A percentile compares a stretch with the other conserved stretches of the same genome.
phyloP scores from a whole-genome alignment of 331 rosid species.

The Quercus lobata region DNA sequence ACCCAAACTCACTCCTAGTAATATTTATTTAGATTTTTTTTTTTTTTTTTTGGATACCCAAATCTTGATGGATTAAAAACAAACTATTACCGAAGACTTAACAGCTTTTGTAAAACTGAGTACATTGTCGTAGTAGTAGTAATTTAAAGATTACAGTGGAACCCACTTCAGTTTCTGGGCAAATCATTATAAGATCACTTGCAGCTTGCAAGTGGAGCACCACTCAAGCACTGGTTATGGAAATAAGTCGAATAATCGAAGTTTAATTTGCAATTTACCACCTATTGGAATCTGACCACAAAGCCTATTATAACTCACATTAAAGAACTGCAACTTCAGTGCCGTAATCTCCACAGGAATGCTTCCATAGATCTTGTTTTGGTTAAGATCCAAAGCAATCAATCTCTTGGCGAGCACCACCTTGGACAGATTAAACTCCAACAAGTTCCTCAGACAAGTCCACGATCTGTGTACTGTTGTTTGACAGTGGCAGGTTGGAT shows the following conservation, averaged over 20 bases:
- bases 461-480: slow-evolving; percentile 34
- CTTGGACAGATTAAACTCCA: slow-evolving; percentile 45
- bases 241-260: slow-evolving; percentile 37
- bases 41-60: too few species aligned
- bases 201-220: slow-evolving; percentile 54
- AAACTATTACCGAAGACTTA: too few species aligned
- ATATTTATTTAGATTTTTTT: too few species aligned
- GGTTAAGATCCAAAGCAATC: slow-evolving; percentile 50
- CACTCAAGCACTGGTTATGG: slow-evolving; percentile 62
- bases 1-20: too few species aligned
- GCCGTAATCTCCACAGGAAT: slow-evolving; percentile 34
- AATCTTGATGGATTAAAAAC: too few species aligned
- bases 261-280: slow-evolving; percentile 44
- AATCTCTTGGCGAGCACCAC: slow-evolving; percentile 41
- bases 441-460: slow-evolving; percentile 56
- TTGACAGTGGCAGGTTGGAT: slow-evolving; percentile 51
- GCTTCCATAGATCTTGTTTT: slow-evolving; percentile 47
- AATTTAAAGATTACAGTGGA: too few species aligned
- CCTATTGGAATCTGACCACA: slow-evolving; percentile 70
- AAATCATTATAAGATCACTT: slow-evolving; percentile 4
- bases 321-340: slow-evolving; percentile 43
- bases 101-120: too few species aligned
- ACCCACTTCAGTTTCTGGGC: too few species aligned
- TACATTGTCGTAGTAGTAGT: too few species aligned
- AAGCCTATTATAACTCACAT: slow-evolving; percentile 60